Base-by-base conservation (phyloP, 192 early-diverging fungal species). In the Entomortierella lignicola region DNA sequence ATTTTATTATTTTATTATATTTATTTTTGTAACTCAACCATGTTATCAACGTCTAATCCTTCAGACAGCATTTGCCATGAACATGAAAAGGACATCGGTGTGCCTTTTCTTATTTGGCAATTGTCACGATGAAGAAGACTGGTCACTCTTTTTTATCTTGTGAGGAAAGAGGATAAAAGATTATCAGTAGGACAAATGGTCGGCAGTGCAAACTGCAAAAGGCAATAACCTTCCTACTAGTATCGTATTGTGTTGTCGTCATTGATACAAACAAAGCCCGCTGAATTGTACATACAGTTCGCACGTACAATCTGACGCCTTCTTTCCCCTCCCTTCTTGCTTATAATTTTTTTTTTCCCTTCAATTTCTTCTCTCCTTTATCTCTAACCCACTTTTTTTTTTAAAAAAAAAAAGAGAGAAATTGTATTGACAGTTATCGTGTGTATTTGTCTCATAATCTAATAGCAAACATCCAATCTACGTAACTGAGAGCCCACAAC, bases 21-120 rank as follows among this genome's bases (percentile, higher is more conserved):
- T 52, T 52, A 52, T 52, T 52, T 52, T 7, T 8, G 7, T 52
- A 21, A 6, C 50, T 25, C 20, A 25, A 15, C 18, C 11, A 8
- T 25, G 7, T 25, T 54, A 17, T 30, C 6, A 29, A 54, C 26
- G 27, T 30, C 23, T 5, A 10, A 54, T 54, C 26, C 52, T 26
- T 15, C 52, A 27, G 10, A 13, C 18, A 30, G 18, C 25, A n/a
- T n/a, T n/a, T n/a, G 20, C 8, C 20, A 20, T n/a, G 4, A 21
- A n/a, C 34, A 7, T n/a, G 55, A 8, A 6, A 30, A 57, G 55
- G 55, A 57, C 55, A 57, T 30, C 31, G 55, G 55, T 57, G 55
- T 34, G 55, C 55, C 55, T 34, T 34, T 7, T 17, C 7, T 6
- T 57, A 10, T 20, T 8, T 20, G 44, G 20, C 44, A 15, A n/a